A percentile compares a stretch with the other conserved stretches of the same genome.
Conservation (phyloP, 2,329 filamentous ascomycete genomes). For the Podosphaera xanthii region DNA sequence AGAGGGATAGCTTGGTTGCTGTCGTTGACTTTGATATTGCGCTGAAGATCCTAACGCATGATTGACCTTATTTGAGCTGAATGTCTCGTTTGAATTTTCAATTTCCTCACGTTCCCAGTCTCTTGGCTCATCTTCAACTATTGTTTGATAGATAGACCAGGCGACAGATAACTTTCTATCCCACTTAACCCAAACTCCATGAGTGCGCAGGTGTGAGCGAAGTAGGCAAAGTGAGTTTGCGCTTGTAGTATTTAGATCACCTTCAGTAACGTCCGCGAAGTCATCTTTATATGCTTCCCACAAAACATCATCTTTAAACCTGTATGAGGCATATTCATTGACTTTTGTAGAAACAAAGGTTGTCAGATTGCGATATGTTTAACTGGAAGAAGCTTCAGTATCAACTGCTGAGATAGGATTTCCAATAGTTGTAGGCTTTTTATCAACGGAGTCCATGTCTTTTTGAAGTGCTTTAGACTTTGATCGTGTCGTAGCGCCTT, state of each 20-base stretch:
- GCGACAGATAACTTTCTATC: not conserved
- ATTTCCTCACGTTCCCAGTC: not conserved
- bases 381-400: too few species aligned
- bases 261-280: not conserved
- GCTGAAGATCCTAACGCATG: too few species aligned
- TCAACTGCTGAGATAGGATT: too few species aligned
- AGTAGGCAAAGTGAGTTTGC: not conserved
- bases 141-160: not conserved
- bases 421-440: too few species aligned
- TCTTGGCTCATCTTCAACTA: not conserved
- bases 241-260: too few species aligned
- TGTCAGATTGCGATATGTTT: too few species aligned
- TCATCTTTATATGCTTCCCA: not conserved
- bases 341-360: too few species aligned
- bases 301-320: not conserved
- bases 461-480: not conserved
- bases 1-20: too few species aligned
- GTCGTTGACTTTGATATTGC: too few species aligned
- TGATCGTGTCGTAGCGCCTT: not conserved
- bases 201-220: not conserved
- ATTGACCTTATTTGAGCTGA: not conserved
- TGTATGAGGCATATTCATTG: too few species aligned
- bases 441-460: not conserved
- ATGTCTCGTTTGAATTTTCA: not conserved
- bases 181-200: constrained; percentile 1